Evolutionary conservation across 2,329 filamentous ascomycete species (phyloP), one percentile per base, ranked within the genome.

Genomic region (Claviceps humidiphila): DNA sequence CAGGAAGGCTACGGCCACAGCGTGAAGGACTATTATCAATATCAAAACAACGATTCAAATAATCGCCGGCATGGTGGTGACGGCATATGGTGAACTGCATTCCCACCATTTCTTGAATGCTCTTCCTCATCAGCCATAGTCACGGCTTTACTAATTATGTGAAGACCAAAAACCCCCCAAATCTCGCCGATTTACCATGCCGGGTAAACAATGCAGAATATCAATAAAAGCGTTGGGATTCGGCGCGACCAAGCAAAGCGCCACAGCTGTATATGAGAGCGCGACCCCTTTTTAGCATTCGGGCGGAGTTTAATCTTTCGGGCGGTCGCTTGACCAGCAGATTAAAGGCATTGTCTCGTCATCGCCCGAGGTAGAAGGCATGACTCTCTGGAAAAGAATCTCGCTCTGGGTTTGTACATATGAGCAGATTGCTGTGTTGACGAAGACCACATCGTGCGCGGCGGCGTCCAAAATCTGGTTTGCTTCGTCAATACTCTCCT

Each of bases 51-150:
- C 44, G 63, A 57, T 37, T 60, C 65, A 30, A 63, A 69, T 51
- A 60, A 61, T 43, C 63, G 63, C 26, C 58, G 63, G 48, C 67
- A 71, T 53, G 64, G 66, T 42, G 60, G 64, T 49, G 62, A 67
- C 52, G 66, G 69, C 51, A 73, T 73, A 69, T 74, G 72, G 72
- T 74, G 59, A 72, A 55, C 53, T 49, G 50, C 48, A 30, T 54
- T 11, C 16, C 20, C 9, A 40, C 13, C 20, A 49, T 47, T 39
- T 45, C 26, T 26, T 40, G 49, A 20, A 40, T 11, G 30, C 46
- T 52, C 50, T 47, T 51, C 55, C 52, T 51, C 42, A 52, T 26
- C 54, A 13, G 16, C 13, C 5, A 44, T 52, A 45, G 48, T 54
- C 54, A 50, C 16, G 16, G 30, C n/a, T 44, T 34, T 17, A 26